These are phyloP conservation scores for Elaphomyces granulatus DNA, from an alignment of 495 filamentous ascomycete genomes.

Conservation along the genomic window DNA sequence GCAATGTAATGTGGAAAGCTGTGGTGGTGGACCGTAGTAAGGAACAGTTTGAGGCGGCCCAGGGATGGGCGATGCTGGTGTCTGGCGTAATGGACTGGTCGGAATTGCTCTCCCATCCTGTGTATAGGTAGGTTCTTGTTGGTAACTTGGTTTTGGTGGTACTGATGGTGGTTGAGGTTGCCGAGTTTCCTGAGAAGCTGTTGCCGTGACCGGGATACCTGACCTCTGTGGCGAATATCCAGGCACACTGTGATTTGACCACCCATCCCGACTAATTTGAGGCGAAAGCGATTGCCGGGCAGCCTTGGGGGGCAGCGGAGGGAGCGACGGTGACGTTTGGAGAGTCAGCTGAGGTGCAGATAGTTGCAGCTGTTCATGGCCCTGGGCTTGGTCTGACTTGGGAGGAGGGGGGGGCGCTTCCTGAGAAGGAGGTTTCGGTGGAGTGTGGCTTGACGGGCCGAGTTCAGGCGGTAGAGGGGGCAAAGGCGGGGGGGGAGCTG, in stretches of 20 bases:
- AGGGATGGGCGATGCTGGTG: neutral
- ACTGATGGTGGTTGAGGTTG: conserved; percentile 3
- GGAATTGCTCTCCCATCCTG: neutral
- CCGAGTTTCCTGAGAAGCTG: conserved; percentile 1
- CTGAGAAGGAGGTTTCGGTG: conserved; percentile 7
- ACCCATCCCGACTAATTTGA: neutral
- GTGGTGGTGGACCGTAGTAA: conserved; percentile 11
- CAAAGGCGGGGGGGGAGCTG: conserved; percentile 44
- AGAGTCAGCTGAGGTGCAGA: conserved; percentile 26
- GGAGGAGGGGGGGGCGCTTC: conserved; percentile 11
- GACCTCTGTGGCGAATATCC: conserved; percentile 1
- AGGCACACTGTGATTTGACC: neutral
- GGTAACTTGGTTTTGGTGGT: conserved; percentile 2
- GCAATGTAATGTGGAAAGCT: neutral
- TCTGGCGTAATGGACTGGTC: neutral
- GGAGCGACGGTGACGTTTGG: conserved; percentile 21
- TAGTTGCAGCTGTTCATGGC: neutral
- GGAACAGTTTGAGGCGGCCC: conserved; percentile 8
- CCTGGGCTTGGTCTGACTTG: conserved; percentile 10
- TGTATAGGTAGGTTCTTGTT: neutral
- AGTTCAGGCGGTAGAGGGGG: conserved; percentile 58
- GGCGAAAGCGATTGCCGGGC: neutral
- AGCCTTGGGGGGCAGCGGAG: conserved; percentile 29
- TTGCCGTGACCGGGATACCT: neutral
- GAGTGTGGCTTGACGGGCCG: conserved; percentile 14